Percentiles rank a stretch among this genome's conserved stretches.
Evolutionary conservation across 1,284 basidiomycete species (phyloP).

Genomic region (Cutaneotrichosporon cutaneum): DNA sequence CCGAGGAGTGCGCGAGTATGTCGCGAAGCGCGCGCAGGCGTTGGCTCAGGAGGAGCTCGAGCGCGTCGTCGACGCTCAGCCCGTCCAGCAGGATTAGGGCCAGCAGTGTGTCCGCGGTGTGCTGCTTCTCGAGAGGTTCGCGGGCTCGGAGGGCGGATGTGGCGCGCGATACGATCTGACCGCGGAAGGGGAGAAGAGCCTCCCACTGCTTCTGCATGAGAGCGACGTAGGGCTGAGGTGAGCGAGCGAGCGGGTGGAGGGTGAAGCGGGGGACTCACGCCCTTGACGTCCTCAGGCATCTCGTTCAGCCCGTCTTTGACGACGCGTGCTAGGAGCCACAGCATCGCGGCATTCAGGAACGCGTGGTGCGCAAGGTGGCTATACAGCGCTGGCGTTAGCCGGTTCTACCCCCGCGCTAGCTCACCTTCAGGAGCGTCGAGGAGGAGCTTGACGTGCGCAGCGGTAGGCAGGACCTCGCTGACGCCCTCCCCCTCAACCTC

Average conservation of each 20-base stretch:
- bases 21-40: slow-evolving; percentile 65
- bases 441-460: slow-evolving; percentile 81
- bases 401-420: too few relatives aligned
- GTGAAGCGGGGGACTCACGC: slow-evolving; percentile 26
- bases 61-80: slow-evolving; percentile 67
- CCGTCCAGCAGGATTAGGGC: slow-evolving; percentile 81
- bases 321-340: slow-evolving; percentile 79
- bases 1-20: slow-evolving; percentile 31
- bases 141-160: slow-evolving; percentile 66
- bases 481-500: slow-evolving; percentile 51
- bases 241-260: neutral
- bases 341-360: slow-evolving; percentile 77
- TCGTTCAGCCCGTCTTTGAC: slow-evolving; percentile 55
- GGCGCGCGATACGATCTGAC: slow-evolving; percentile 79
- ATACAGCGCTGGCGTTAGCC: too few relatives aligned
- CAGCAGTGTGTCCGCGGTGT: slow-evolving; percentile 69
- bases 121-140: slow-evolving; percentile 55
- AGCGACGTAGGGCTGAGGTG: slow-evolving; percentile 57
- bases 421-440: slow-evolving; percentile 84
- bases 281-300: slow-evolving; percentile 37
- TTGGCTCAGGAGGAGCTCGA: slow-evolving; percentile 68
- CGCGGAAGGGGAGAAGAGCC: slow-evolving; percentile 72
- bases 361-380: slow-evolving; percentile 72
- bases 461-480: slow-evolving; percentile 68
- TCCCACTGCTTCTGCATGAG: slow-evolving; percentile 88